These are phyloP conservation scores for Phyllostachys edulis DNA, from an alignment of 176 grass and related monocot genomes.

Conservation along the genomic window DNA sequence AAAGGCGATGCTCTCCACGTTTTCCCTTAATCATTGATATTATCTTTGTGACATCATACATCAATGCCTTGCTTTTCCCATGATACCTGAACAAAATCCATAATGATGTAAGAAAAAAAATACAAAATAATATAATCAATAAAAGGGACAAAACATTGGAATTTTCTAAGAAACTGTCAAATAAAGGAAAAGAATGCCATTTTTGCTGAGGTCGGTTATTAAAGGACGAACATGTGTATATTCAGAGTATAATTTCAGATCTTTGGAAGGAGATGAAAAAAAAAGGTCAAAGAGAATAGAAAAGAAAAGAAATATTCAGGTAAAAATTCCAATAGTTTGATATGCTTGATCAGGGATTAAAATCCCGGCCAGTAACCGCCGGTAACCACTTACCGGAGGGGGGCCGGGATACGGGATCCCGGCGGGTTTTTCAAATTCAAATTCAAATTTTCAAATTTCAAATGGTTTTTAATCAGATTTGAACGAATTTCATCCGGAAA, in stretches of 20 bases:
- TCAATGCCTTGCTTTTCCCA: slow-evolving; percentile 97
- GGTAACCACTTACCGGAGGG: no score
- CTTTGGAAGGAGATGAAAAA: slow-evolving; percentile 4
- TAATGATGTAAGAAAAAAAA: slow-evolving; percentile 23
- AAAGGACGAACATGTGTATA: slow-evolving; percentile 15
- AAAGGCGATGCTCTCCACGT: slow-evolving; percentile 92
- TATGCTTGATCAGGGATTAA: not conserved
- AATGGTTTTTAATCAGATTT: no score
- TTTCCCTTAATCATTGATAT: slow-evolving; percentile 97
- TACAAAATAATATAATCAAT: slow-evolving; percentile 9
- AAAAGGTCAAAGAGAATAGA: not conserved
- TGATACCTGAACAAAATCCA: slow-evolving; percentile 61
- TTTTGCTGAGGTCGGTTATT: not conserved
- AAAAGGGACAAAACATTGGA: slow-evolving; percentile 1
- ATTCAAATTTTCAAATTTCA: no score
- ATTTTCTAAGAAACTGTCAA: not conserved
- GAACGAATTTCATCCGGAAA: no score
- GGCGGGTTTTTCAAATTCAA: no score
- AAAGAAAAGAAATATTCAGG: not conserved
- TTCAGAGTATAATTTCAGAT: not conserved
- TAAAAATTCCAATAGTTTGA: slow-evolving; percentile 19
- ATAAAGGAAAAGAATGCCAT: not conserved
- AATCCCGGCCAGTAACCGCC: no score
- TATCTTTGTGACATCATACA: slow-evolving; percentile 99
- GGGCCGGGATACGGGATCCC: no score